Base-by-base conservation (phyloP, 352 stramenopile genomes). In the Pythium dissimile region DNA sequence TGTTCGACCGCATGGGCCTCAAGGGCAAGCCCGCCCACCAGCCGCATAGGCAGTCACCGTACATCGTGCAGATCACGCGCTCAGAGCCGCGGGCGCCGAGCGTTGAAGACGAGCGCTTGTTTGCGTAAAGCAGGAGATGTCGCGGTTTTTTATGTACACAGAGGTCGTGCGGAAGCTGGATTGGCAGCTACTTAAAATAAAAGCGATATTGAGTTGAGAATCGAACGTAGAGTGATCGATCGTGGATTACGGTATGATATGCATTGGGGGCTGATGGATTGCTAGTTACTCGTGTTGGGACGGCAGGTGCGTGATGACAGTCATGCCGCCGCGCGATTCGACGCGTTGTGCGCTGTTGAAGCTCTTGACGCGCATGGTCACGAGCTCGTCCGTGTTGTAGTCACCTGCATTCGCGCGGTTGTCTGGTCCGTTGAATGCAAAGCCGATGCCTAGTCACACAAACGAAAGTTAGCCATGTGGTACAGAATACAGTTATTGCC, bases 1-100 rank as follows among this genome's bases (percentile, higher is more conserved):
- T 99, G 60, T 99, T 99, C 54, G 61, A 88, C 28, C 96, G 95
- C 70, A 88, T 99, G 61, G 96, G 96, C 13, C 90, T 99, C 45
- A 78, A 81, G 15, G 95, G 95, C 52, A 99, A 98, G 80, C 92
- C 94, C 16, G 93, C 96, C n/a, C 95, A 98, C 76, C 87, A 91
- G 54, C 80, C 67, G 58, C 92, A 88, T 75, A 82, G 82, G 61
- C 62, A 84, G 60, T 85, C 84, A 54, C 84, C 80, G 18, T 91
- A 93, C 69, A 86, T 91, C 41, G 84, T 90, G 62, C 85, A 93
- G 66, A 73, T 91, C 37, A 90, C 71, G 54, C 80, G 86, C 66
- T 89, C 82, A 54, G 71, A 63, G 31, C 67, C 74, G 12, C 45
- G 35, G 13, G 59, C 41, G 5, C 64, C 67, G 56, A 57, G 54